Conservation (phyloP, 2,329 filamentous ascomycete genomes). For the Cadophora luteo-olivacea region DNA sequence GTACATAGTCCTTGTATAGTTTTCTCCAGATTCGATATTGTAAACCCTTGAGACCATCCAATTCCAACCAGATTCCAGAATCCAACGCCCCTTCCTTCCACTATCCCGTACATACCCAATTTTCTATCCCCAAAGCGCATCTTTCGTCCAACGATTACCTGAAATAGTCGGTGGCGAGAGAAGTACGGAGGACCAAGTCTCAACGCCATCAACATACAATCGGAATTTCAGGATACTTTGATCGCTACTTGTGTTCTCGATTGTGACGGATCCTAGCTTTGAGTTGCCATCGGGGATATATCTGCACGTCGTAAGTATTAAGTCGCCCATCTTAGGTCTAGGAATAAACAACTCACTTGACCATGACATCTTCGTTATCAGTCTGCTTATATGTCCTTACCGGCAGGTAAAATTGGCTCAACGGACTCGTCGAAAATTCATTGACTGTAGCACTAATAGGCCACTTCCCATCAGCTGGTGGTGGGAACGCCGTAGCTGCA, state of each 20-base stretch:
- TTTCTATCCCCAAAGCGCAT: slow-evolving; percentile 42
- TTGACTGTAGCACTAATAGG: slow-evolving; percentile 71
- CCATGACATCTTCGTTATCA: slow-evolving; percentile 80
- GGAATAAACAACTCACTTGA: slow-evolving; percentile 68
- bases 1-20: neutral
- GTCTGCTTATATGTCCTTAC: slow-evolving; percentile 82
- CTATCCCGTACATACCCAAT: neutral
- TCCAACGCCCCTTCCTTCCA: slow-evolving; percentile 17
- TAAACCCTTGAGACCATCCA: neutral
- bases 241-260: slow-evolving; percentile 69
- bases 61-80: neutral
- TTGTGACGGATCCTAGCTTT: slow-evolving; percentile 86
- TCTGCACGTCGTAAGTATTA: slow-evolving; percentile 47
- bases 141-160: slow-evolving; percentile 39
- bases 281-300: slow-evolving; percentile 85
- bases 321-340: no score
- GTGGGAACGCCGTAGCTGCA: slow-evolving; percentile 81
- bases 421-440: slow-evolving; percentile 89
- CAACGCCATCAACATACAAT: slow-evolving; percentile 80
- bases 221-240: slow-evolving; percentile 80
- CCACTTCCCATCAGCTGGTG: slow-evolving; percentile 67
- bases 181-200: slow-evolving; percentile 73
- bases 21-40: neutral
- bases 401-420: slow-evolving; percentile 94
- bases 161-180: slow-evolving; percentile 51